These are phyloP conservation scores for Tilletia caries DNA, from an alignment of 1,284 basidiomycete species.

Conservation along the genomic window DNA sequence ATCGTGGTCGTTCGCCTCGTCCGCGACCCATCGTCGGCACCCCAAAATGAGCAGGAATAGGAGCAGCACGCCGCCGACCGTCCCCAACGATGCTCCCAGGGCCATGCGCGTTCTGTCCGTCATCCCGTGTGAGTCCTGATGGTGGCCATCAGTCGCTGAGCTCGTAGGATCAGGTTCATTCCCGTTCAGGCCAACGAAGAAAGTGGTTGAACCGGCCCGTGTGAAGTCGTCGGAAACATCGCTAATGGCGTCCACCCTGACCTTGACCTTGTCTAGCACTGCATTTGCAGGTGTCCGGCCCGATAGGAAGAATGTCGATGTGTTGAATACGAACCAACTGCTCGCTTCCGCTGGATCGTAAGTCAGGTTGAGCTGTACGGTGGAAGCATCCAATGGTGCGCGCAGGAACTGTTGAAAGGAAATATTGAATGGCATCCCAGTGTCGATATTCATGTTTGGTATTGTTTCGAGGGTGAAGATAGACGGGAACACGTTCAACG, in stretches of 20 bases:
- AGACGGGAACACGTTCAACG: conserved; percentile 65
- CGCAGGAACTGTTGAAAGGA: conserved; percentile 62
- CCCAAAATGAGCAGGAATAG: conserved; percentile 37
- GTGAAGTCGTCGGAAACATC: background rate
- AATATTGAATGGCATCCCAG: conserved; percentile 60
- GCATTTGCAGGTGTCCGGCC: conserved; percentile 35
- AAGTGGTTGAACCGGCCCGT: background rate
- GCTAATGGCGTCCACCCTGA: conserved; percentile 13
- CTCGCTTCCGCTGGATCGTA: conserved; percentile 40
- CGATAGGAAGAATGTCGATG: conserved; percentile 49
- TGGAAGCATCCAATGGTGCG: conserved; percentile 26
- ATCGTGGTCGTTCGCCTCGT: conserved; percentile 29
- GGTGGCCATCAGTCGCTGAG: background rate
- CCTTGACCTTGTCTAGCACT: conserved; percentile 14
- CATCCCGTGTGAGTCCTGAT: conserved; percentile 10
- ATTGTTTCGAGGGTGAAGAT: conserved; percentile 65
- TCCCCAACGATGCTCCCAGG: conserved; percentile 33
- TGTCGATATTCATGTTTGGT: conserved; percentile 60
- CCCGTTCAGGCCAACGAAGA: background rate
- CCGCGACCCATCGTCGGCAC: conserved; percentile 34
- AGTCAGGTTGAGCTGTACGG: conserved; percentile 46
- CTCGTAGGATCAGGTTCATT: background rate
- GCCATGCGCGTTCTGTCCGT: conserved; percentile 21
- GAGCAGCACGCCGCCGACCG: conserved; percentile 33
- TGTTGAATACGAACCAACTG: conserved; percentile 55